These are phyloP conservation scores for Gyrodon lividus DNA, from an alignment of 768 basidiomycete species.

Conservation along the genomic window DNA sequence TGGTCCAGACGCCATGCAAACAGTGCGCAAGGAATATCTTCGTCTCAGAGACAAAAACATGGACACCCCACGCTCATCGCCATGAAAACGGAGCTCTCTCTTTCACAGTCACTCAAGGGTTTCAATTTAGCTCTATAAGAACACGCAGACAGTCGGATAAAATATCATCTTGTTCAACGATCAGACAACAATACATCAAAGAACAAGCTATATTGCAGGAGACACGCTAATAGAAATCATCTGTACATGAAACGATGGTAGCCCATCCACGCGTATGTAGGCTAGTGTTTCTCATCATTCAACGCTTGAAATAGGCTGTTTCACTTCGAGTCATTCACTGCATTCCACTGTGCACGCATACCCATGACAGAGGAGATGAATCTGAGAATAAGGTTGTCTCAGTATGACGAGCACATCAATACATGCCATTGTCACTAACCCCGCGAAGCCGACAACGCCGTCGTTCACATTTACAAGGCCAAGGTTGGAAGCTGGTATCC, in stretches of 20 bases:
- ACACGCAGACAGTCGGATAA: neutral
- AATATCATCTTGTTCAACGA: neutral
- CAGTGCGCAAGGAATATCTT: constrained; percentile 69
- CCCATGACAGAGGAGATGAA: constrained; percentile 72
- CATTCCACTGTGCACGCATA: constrained; percentile 62
- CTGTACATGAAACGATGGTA: neutral
- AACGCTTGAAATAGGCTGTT: neutral
- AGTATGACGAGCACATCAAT: neutral
- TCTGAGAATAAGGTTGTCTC: constrained; percentile 36
- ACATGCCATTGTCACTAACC: constrained; percentile 50
- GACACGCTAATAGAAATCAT: constrained; percentile 9
- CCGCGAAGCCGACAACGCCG: constrained; percentile 79
- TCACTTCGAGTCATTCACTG: constrained; percentile 46
- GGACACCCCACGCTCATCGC: neutral
- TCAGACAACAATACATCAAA: neutral
- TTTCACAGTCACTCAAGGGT: neutral
- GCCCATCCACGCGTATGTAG: neutral
- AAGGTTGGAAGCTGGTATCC: constrained; percentile 84
- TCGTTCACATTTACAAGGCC: constrained; percentile 79
- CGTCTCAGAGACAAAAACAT: constrained; percentile 50
- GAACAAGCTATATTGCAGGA: neutral
- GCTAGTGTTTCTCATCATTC: neutral
- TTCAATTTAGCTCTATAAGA: neutral
- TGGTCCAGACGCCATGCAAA: constrained; percentile 70
- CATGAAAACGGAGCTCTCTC: neutral